phyloP scores from a whole-genome alignment of 2,329 filamentous ascomycete genomes.

The Paramyrothecium roridum region DNA sequence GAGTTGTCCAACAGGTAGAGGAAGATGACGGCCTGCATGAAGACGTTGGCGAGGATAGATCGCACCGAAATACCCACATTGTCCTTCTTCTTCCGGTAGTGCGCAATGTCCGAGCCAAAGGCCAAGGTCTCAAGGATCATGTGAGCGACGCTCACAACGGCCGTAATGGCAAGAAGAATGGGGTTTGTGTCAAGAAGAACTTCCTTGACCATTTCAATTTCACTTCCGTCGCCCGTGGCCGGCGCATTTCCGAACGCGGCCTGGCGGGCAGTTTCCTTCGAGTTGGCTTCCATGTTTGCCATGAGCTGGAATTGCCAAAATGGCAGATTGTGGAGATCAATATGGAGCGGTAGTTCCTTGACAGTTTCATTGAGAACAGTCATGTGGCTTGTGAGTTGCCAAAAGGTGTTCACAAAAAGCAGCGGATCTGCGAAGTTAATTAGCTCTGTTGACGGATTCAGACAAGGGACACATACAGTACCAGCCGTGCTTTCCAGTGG shows the following conservation, averaged over 20 bases:
- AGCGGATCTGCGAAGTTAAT: slow-evolving; percentile 56
- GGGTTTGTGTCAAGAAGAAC: slow-evolving; percentile 92
- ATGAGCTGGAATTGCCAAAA: slow-evolving; percentile 90
- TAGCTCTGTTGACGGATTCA: slow-evolving; percentile 6
- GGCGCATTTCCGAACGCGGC: slow-evolving; percentile 72
- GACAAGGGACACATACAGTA: slow-evolving; percentile 54
- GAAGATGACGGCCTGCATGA: slow-evolving; percentile 96
- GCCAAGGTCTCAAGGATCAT: slow-evolving; percentile 94
- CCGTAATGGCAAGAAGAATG: slow-evolving; percentile 82
- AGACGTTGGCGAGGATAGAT: slow-evolving; percentile 93
- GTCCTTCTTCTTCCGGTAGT: slow-evolving; percentile 99
- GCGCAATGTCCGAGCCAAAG: slow-evolving; percentile 95
- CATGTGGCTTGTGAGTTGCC: slow-evolving; percentile 93
- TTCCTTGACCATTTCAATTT: slow-evolving; percentile 97
- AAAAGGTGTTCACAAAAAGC: slow-evolving; percentile 92
- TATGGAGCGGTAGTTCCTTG: slow-evolving; percentile 73
- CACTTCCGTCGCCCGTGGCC: slow-evolving; percentile 81
- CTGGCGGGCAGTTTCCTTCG: slow-evolving; percentile 77
- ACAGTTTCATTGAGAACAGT: slow-evolving; percentile 87
- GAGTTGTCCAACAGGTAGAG: slow-evolving; percentile 96
- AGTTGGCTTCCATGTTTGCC: slow-evolving; percentile 79
- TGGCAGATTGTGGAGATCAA: slow-evolving; percentile 76
- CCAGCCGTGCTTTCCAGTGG: slow-evolving; percentile 83
- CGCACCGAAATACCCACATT: slow-evolving; percentile 95
- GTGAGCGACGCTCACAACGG: slow-evolving; percentile 81